Percentiles rank a stretch among this genome's conserved stretches.
Conservation (phyloP, 768 basidiomycete genomes). For the Saitozyma podzolica region DNA sequence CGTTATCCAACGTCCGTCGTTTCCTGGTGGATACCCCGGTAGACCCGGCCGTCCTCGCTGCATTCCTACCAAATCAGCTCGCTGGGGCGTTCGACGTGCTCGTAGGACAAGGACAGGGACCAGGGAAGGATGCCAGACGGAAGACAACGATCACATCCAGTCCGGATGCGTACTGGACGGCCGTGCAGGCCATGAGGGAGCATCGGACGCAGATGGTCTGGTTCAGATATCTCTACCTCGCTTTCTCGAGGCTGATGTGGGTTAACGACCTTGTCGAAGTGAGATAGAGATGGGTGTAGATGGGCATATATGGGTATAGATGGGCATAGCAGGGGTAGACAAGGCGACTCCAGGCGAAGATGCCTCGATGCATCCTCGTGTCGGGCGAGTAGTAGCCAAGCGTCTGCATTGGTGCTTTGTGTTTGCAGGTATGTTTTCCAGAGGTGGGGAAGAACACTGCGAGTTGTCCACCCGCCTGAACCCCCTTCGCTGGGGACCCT, state of each 20-base stretch:
- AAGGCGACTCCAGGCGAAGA: not conserved
- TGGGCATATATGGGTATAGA: not conserved
- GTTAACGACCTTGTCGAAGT: conserved; percentile 76
- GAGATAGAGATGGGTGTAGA: not conserved
- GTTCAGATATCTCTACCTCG: conserved; percentile 84
- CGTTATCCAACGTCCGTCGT: conserved; percentile 3
- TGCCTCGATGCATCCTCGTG: not conserved
- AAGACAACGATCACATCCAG: no score
- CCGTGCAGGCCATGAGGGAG: conserved; percentile 67
- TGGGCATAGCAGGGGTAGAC: not conserved
- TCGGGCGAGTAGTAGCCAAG: no score
- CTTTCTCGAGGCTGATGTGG: conserved; percentile 88
- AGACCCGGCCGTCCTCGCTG: no score
- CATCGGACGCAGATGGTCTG: conserved; percentile 79
- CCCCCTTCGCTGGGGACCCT: no score
- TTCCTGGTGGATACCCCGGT: not conserved
- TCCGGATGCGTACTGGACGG: conserved; percentile 24
- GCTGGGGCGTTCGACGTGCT: no score
- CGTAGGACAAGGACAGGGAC: no score
- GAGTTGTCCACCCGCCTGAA: no score
- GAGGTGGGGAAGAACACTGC: no score
- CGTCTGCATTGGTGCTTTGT: no score
- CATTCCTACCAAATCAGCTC: no score
- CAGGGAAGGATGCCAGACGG: no score
- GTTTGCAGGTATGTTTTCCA: no score